Conservation (phyloP, 192 early-diverging fungal species). For the Linnemannia zychae region DNA sequence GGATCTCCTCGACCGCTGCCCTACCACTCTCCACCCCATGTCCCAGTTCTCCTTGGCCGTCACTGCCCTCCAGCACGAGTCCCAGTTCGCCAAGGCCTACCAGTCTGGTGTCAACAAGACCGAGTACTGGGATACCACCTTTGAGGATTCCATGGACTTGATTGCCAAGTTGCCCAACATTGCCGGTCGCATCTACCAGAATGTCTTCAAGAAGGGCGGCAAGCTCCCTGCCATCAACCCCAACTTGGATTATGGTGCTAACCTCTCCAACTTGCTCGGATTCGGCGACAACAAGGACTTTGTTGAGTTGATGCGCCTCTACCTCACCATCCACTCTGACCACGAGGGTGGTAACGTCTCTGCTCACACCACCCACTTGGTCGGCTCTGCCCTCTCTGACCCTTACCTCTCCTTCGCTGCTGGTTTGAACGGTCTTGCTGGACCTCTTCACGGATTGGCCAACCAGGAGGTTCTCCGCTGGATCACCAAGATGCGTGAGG, state of each 20-base stretch:
- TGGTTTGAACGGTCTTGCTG: constrained; percentile 96
- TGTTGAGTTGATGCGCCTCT: constrained; percentile 98
- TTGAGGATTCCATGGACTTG: constrained; percentile 98
- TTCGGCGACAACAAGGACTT: constrained; percentile 91
- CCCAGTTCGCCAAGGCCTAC: constrained; percentile 97
- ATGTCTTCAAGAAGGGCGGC: constrained; percentile 95
- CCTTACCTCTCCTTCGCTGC: constrained; percentile 98
- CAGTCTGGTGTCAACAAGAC: constrained; percentile 90
- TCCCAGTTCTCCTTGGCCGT: constrained; percentile 97
- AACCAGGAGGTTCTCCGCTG: constrained; percentile 99
- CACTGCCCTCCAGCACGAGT: constrained; percentile 97
- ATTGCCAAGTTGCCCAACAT: constrained; percentile 98
- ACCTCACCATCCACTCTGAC: constrained; percentile 99
- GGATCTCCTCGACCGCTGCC: constrained; percentile 97
- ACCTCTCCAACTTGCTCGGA: constrained; percentile 95
- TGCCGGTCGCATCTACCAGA: constrained; percentile 99
- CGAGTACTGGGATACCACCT: constrained; percentile 97
- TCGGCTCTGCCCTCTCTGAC: constrained; percentile 97
- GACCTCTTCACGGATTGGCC: constrained; percentile 99
- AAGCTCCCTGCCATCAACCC: constrained; percentile 89
- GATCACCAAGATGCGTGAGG: constrained; percentile 93
- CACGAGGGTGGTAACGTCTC: constrained; percentile 99
- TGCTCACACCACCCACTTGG: constrained; percentile 93
- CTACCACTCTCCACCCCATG: constrained; percentile 99
- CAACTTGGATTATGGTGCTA: constrained; percentile 94